Evolutionary conservation across 768 basidiomycete species (phyloP).

Genomic region (Podaxis sp.): DNA sequence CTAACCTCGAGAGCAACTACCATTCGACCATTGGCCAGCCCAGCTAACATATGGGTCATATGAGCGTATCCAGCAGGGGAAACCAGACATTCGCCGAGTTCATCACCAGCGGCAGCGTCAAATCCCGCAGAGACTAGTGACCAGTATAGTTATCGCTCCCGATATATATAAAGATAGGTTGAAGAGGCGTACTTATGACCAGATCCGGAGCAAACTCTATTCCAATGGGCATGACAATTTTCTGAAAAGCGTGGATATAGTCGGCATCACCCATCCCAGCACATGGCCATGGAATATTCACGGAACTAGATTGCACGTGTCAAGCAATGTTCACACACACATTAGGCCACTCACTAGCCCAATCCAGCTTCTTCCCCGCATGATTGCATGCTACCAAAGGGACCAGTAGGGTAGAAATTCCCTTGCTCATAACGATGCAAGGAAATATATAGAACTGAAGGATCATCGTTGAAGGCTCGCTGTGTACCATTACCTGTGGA

Average conservation of each 20-base stretch:
- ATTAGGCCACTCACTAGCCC: slow-evolving; percentile 72
- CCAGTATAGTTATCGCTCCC: not conserved
- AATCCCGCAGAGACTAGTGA: slow-evolving; percentile 92
- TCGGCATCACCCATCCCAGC: slow-evolving; percentile 91
- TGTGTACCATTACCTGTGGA: slow-evolving; percentile 92
- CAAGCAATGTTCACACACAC: not conserved
- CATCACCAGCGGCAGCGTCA: slow-evolving; percentile 93
- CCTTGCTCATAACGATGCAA: slow-evolving; percentile 94
- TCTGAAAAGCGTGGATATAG: slow-evolving; percentile 95
- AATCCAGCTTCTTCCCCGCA: slow-evolving; percentile 82
- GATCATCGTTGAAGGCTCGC: slow-evolving; percentile 92
- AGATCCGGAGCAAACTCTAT: slow-evolving; percentile 95
- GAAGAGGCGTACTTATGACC: slow-evolving; percentile 76
- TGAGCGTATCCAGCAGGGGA: slow-evolving; percentile 93
- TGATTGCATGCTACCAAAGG: slow-evolving; percentile 84
- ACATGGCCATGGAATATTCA: slow-evolving; percentile 95
- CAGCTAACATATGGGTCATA: slow-evolving; percentile 96
- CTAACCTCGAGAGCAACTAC: slow-evolving; percentile 92
- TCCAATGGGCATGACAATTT: slow-evolving; percentile 94
- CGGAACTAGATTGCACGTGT: slow-evolving; percentile 55
- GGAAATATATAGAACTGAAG: slow-evolving; percentile 89
- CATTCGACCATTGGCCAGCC: slow-evolving; percentile 83
- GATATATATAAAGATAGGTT: too few species aligned
- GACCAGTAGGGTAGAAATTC: slow-evolving; percentile 88
- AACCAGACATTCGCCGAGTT: slow-evolving; percentile 88